Conservation (phyloP, 345 rosid species). For the Eucalyptus viminalis region DNA sequence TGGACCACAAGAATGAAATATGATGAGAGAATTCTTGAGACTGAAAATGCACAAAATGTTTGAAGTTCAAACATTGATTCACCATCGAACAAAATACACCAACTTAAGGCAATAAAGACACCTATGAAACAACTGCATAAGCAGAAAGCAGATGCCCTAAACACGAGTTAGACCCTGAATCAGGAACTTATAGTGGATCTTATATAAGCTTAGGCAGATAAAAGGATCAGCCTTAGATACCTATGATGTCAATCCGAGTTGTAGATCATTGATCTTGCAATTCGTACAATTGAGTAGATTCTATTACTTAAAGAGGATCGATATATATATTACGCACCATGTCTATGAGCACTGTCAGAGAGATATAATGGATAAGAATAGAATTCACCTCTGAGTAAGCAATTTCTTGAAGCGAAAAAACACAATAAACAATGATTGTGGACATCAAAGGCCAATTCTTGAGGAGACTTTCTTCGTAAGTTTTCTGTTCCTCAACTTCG, state of each 20-base stretch:
- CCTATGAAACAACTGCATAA: background rate
- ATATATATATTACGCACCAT: background rate
- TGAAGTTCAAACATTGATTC: background rate
- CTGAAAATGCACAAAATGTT: background rate
- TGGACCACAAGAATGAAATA: background rate
- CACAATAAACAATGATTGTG: conserved; percentile 37
- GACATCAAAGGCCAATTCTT: conserved; percentile 56
- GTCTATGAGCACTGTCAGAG: background rate
- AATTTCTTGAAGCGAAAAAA: conserved; percentile 57
- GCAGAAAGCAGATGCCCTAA: background rate
- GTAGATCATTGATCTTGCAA: background rate
- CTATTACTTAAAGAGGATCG: background rate
- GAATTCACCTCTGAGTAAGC: conserved; percentile 46
- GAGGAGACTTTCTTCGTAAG: conserved; percentile 13
- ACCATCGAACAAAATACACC: background rate
- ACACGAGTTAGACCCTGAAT: background rate
- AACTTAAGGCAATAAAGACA: background rate
- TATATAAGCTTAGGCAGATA: background rate
- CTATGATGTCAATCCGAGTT: background rate
- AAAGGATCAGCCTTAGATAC: background rate
- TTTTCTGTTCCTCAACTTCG: conserved; percentile 1
- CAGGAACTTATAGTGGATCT: background rate
- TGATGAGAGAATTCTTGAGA: background rate
- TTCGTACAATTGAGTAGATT: background rate
- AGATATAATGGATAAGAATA: background rate